Conservation (phyloP, 1,284 basidiomycete genomes). For the Trametes pubescens region DNA sequence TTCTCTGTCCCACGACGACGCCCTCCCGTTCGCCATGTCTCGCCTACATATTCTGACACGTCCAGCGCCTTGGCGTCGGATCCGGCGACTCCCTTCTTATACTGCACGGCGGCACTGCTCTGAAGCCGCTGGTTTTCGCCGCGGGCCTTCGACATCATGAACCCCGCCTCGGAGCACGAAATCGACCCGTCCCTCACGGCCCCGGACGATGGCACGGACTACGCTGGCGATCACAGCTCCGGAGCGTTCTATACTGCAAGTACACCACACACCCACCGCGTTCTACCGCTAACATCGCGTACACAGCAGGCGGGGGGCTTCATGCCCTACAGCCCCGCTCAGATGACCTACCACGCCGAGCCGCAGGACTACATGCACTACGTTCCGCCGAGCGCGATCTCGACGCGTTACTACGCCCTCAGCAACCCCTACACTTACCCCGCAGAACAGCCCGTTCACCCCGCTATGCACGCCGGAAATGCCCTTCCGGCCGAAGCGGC, state of each 20-base stretch:
- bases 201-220: background rate
- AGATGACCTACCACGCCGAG: background rate
- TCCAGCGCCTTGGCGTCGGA: background rate
- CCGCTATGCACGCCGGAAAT: background rate
- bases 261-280: background rate
- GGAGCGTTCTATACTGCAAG: background rate
- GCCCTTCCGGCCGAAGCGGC: background rate
- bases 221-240: background rate
- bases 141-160: background rate
- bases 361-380: conserved; percentile 19
- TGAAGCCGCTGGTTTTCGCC: background rate
- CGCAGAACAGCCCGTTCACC: background rate
- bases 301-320: conserved; percentile 7
- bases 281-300: background rate
- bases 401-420: conserved; percentile 30
- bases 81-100: background rate
- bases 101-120: background rate
- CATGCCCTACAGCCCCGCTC: background rate
- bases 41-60: conserved; percentile 8
- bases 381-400: conserved; percentile 30
- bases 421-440: conserved; percentile 28
- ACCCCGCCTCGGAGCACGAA: conserved; percentile 2
- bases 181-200: background rate
- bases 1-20: conserved; percentile 19
- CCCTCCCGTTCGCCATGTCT: conserved; percentile 5